A percentile compares a stretch with the other conserved stretches of the same genome.
phyloP scores from a whole-genome alignment of 2,329 filamentous ascomycete species.

The Nothomitra cinnamomea region DNA sequence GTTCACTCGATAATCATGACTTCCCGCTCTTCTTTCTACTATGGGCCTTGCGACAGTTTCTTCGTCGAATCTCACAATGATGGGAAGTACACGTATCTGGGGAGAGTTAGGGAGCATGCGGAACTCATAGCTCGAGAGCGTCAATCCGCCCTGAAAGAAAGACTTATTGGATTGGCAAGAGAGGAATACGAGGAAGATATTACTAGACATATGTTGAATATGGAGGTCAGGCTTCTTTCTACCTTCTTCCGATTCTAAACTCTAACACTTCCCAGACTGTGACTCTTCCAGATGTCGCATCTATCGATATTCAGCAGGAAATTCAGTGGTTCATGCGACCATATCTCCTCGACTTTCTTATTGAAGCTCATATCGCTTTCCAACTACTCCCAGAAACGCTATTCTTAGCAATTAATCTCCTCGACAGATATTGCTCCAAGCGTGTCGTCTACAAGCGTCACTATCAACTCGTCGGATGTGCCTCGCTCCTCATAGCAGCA shows the following conservation, averaged over 20 bases:
- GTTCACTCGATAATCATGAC: constrained; percentile 31
- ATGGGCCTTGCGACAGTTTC: constrained; percentile 50
- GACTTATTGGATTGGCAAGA: constrained; percentile 67
- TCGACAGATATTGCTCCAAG: constrained; percentile 95
- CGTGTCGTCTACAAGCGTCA: constrained; percentile 98
- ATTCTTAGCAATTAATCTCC: constrained; percentile 88
- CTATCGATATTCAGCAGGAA: constrained; percentile 97
- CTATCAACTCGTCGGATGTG: constrained; percentile 94
- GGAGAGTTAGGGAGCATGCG: constrained; percentile 45
- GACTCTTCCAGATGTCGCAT: constrained; percentile 87
- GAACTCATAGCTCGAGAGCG: constrained; percentile 65
- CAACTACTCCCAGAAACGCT: constrained; percentile 85
- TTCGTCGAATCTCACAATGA: constrained; percentile 46
- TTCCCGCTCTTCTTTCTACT: constrained; percentile 30
- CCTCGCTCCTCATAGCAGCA: constrained; percentile 85
- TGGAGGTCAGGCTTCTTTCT: constrained; percentile 49
- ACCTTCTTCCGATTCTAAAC: constrained; percentile 13
- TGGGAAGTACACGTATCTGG: constrained; percentile 14
- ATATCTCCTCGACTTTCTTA: constrained; percentile 92
- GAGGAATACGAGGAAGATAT: constrained; percentile 93
- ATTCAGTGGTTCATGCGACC: constrained; percentile 99
- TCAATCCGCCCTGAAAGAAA: constrained; percentile 76
- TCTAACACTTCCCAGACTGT: constrained; percentile 39
- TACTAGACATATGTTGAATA: constrained; percentile 81
- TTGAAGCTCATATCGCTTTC: constrained; percentile 93